These are phyloP conservation scores for Microcyclospora pomicola DNA, from an alignment of 2,329 filamentous ascomycete genomes.

Conservation along the genomic window DNA sequence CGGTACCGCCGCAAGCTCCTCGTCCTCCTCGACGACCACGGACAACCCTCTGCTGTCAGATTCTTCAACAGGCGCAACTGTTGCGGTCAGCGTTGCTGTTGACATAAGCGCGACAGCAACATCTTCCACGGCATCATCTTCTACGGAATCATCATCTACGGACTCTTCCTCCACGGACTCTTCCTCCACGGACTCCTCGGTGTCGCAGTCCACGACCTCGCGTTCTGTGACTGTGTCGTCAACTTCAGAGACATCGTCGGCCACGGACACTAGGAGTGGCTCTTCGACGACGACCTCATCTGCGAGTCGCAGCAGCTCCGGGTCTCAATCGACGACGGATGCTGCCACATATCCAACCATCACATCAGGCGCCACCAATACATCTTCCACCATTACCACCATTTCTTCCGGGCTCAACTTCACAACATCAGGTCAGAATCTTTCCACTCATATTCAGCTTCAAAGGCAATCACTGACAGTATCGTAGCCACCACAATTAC, in stretches of 20 bases:
- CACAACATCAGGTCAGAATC: conserved; percentile 14
- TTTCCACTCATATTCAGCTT: neutral
- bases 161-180: neutral
- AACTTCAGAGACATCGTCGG: neutral
- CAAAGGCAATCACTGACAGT: conserved; percentile 4
- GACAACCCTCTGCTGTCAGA: conserved; percentile 2
- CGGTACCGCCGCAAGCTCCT: conserved; percentile 6
- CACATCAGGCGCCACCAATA: conserved; percentile 1
- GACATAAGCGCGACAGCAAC: conserved; percentile 6
- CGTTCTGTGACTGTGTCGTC: conserved; percentile 1
- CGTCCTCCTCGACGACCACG: neutral
- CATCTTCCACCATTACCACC: conserved; percentile 4
- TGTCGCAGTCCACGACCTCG: conserved; percentile 1
- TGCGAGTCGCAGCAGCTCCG: neutral
- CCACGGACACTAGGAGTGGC: neutral
- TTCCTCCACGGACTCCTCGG: conserved; percentile 1
- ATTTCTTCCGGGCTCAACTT: conserved; percentile 5
- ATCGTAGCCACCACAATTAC: neutral
- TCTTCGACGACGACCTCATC: neutral
- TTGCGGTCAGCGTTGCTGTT: conserved; percentile 3
- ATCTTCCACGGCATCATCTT: conserved; percentile 3
- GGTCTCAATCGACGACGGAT: neutral
- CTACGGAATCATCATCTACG: conserved; percentile 1
- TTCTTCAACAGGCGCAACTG: conserved; percentile 3
- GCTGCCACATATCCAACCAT: neutral